A percentile compares a stretch with the other conserved stretches of the same genome.
Conservation (phyloP, 2,329 filamentous ascomycete species). For the Penicillium sp. region DNA sequence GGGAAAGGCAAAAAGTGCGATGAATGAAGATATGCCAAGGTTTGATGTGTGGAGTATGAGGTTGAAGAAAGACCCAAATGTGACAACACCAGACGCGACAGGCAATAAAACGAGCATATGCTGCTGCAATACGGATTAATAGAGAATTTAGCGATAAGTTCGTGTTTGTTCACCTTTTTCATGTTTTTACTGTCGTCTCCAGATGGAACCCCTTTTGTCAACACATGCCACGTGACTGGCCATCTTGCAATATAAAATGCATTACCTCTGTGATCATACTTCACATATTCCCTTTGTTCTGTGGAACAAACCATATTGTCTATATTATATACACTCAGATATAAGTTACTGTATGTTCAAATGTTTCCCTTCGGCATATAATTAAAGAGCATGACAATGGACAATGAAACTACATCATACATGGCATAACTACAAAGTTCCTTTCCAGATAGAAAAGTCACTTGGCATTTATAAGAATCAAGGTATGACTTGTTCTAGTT, state of each 20-base stretch:
- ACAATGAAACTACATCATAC: too few species aligned
- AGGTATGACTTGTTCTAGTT: too few species aligned
- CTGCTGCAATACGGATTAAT: background rate
- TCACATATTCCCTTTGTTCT: too few species aligned
- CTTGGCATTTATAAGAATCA: too few species aligned
- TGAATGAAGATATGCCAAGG: background rate
- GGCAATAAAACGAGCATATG: background rate
- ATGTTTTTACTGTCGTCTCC: background rate
- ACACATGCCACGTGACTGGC: constrained; percentile 1
- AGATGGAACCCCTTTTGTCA: constrained; percentile 7
- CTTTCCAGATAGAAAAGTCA: too few species aligned
- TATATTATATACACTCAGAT: too few species aligned
- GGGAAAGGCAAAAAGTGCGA: background rate
- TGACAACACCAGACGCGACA: too few species aligned
- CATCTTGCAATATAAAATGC: constrained; percentile 3
- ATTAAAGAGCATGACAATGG: too few species aligned
- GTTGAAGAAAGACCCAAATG: background rate
- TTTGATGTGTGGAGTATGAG: constrained; percentile 5
- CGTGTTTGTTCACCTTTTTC: background rate
- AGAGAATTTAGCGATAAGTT: background rate
- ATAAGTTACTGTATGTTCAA: too few species aligned
- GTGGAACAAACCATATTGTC: too few species aligned
- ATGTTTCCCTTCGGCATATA: too few species aligned
- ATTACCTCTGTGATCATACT: background rate
- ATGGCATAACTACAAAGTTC: too few species aligned